Evolutionary conservation across 257 asterid species (phyloP).

Genomic region (Rehmannia glutinosa): DNA sequence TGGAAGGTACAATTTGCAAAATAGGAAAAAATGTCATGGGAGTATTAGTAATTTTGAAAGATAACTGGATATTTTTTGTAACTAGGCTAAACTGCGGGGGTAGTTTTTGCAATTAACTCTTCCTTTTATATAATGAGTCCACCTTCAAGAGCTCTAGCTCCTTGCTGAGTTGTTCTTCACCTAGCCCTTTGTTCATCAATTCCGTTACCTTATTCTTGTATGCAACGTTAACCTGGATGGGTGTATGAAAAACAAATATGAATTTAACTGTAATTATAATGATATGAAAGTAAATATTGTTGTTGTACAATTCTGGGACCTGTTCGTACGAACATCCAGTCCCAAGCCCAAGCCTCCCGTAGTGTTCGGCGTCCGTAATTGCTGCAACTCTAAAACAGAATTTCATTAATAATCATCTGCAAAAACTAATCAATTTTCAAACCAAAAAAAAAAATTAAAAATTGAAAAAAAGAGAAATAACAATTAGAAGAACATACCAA

Average conservation of each 20-base stretch:
- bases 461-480: background rate
- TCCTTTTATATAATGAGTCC: background rate
- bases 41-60: no score
- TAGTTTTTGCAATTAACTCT: no score
- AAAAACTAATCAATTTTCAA: background rate
- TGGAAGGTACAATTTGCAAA: no score
- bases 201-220: constrained; percentile 48
- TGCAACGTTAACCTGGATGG: constrained; percentile 53
- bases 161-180: constrained; percentile 46
- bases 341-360: constrained; percentile 57
- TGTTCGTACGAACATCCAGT: constrained; percentile 60
- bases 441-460: background rate
- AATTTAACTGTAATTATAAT: background rate
- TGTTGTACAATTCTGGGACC: constrained; percentile 24
- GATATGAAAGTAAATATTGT: background rate
- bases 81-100: no score
- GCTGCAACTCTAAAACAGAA: constrained; percentile 57
- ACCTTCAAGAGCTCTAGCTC: constrained; percentile 60
- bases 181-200: constrained; percentile 37
- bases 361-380: constrained; percentile 78
- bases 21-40: no score
- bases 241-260: no score
- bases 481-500: constrained; percentile 30
- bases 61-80: no score
- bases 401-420: constrained; percentile 10